These are phyloP conservation scores for Helicostylum pulchrum DNA, from an alignment of 192 early-diverging fungal genomes.

Conservation along the genomic window DNA sequence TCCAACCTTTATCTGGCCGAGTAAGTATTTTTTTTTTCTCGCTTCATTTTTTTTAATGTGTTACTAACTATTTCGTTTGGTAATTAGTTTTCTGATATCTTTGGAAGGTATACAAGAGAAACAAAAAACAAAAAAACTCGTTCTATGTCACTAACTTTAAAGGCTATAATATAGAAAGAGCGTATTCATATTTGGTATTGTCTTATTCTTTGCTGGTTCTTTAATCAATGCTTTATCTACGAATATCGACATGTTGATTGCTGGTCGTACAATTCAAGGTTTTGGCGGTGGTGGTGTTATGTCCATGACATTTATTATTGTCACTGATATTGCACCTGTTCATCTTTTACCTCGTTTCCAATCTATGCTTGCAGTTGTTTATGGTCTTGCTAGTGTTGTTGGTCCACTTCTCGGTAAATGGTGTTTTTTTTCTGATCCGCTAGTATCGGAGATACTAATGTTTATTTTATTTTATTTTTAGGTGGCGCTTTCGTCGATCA, in stretches of 20 bases:
- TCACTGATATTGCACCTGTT: slow-evolving; percentile 68
- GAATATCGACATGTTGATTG: slow-evolving; percentile 65
- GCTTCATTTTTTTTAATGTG: neutral
- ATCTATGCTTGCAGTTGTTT: slow-evolving; percentile 56
- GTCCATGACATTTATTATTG: slow-evolving; percentile 59
- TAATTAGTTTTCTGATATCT: slow-evolving; percentile 33
- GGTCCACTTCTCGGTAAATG: slow-evolving; percentile 52
- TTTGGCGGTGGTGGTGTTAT: slow-evolving; percentile 67
- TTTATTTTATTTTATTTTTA: slow-evolving; percentile 12
- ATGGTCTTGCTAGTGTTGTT: slow-evolving; percentile 57
- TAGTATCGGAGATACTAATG: slow-evolving; percentile 39
- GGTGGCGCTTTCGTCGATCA: slow-evolving; percentile 70
- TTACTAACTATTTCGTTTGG: neutral
- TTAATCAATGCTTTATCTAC: slow-evolving; percentile 51
- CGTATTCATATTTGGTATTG: slow-evolving; percentile 24
- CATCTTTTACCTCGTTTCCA: slow-evolving; percentile 64
- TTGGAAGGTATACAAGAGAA: slow-evolving; percentile 24
- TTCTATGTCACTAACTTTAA: neutral
- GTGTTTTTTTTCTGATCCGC: slow-evolving; percentile 14
- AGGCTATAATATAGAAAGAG: slow-evolving; percentile 15
- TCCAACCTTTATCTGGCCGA: slow-evolving; percentile 30
- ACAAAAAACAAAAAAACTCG: neutral
- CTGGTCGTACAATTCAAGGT: slow-evolving; percentile 58
- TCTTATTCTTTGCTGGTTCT: slow-evolving; percentile 46
- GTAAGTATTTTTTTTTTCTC: slow-evolving; percentile 10